These are phyloP conservation scores for Aspergillus proliferans DNA, from an alignment of 2,329 filamentous ascomycete species.

Conservation along the genomic window DNA sequence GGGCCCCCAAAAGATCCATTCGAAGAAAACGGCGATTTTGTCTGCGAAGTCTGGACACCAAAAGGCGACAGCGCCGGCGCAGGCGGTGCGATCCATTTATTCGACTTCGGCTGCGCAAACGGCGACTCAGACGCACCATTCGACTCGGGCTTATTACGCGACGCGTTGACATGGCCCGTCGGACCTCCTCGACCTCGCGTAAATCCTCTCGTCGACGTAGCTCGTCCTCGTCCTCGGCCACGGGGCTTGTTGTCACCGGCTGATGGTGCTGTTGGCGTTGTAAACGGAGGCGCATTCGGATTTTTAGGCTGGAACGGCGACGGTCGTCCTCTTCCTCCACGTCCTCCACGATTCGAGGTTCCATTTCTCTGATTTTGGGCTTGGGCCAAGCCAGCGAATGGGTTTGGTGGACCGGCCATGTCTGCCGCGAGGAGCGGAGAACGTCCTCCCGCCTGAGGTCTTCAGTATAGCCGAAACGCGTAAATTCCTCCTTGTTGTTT, in stretches of 20 bases:
- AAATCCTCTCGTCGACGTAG: constrained; percentile 5
- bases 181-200: constrained; percentile 12
- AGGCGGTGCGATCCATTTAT: constrained; percentile 2
- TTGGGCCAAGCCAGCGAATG: constrained; percentile 17
- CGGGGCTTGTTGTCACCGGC: constrained; percentile 6
- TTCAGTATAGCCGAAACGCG: neutral
- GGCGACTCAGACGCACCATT: constrained; percentile 14
- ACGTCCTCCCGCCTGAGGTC: constrained; percentile 12
- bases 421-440: constrained; percentile 19
- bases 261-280: neutral
- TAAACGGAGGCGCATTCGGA: constrained; percentile 10
- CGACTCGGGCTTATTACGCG: constrained; percentile 13
- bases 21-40: constrained; percentile 16
- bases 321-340: constrained; percentile 9
- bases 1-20: constrained; percentile 10
- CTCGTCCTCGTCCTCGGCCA: constrained; percentile 14
- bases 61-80: constrained; percentile 8
- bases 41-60: constrained; percentile 9
- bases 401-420: constrained; percentile 27
- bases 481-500: neutral
- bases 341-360: constrained; percentile 1
- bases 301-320: constrained; percentile 14
- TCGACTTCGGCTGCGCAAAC: constrained; percentile 20
- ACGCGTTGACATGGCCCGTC: neutral
- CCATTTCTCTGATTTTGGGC: constrained; percentile 17